These are phyloP conservation scores for Lentinus brumalis DNA, from an alignment of 768 basidiomycete species.

Conservation along the genomic window DNA sequence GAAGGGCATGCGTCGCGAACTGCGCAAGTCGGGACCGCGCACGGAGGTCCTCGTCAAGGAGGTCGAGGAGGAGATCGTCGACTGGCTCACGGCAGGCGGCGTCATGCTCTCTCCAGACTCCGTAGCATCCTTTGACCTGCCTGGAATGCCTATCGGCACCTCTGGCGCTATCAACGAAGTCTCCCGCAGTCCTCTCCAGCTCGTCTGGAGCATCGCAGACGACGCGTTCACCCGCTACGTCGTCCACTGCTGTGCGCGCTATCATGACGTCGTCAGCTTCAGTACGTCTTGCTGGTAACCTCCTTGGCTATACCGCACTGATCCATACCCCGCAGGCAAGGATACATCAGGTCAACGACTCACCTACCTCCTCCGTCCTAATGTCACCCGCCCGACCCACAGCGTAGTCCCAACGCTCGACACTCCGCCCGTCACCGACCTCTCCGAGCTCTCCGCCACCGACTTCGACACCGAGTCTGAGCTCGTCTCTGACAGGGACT, in stretches of 20 bases:
- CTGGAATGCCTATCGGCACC: slow-evolving; percentile 52
- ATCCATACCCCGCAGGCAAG: slow-evolving; percentile 46
- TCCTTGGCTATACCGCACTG: not conserved
- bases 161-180: slow-evolving; percentile 65
- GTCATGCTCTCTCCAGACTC: slow-evolving; percentile 56
- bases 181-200: slow-evolving; percentile 60
- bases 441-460: slow-evolving; percentile 50
- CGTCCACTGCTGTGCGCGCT: slow-evolving; percentile 81
- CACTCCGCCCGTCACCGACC: slow-evolving; percentile 75
- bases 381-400: slow-evolving; percentile 62
- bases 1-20: slow-evolving; percentile 70
- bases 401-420: slow-evolving; percentile 46
- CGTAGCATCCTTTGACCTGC: slow-evolving; percentile 30
- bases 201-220: slow-evolving; percentile 73
- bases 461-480: slow-evolving; percentile 49
- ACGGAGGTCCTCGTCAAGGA: slow-evolving; percentile 66
- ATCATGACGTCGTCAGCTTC: slow-evolving; percentile 79
- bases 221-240: slow-evolving; percentile 80
- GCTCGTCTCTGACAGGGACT: slow-evolving; percentile 29
- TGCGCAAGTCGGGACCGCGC: slow-evolving; percentile 62
- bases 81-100: slow-evolving; percentile 64
- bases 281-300: slow-evolving; percentile 52
- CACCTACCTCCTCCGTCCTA: slow-evolving; percentile 81
- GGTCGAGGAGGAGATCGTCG: slow-evolving; percentile 61
- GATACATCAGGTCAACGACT: slow-evolving; percentile 56